Percentiles rank a stretch among this genome's conserved stretches.
phyloP scores from a whole-genome alignment of 2,329 filamentous ascomycete species.

The Ophiognomonia clavigignenti-juglandacearum region DNA sequence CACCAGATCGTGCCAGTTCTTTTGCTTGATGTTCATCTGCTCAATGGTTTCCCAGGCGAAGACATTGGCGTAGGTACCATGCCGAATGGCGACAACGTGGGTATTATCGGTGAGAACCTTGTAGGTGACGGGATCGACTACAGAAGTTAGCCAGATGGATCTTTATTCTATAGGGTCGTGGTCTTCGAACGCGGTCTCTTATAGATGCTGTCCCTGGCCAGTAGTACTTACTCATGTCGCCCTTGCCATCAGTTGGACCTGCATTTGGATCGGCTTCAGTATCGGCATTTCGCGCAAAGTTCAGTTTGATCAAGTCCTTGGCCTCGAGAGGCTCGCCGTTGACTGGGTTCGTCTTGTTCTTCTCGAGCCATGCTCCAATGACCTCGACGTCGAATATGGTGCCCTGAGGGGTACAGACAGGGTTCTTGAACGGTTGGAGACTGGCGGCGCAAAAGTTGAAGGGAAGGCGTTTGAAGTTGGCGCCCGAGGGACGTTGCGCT shows the following conservation, averaged over 20 bases:
- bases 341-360: constrained; percentile 88
- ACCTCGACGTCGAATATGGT: constrained; percentile 95
- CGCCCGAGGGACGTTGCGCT: constrained; percentile 47
- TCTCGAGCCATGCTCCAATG: constrained; percentile 90
- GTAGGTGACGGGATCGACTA: constrained; percentile 86
- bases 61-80: constrained; percentile 82
- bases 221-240: constrained; percentile 57
- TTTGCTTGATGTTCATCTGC: constrained; percentile 91
- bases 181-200: background rate
- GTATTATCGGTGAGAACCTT: constrained; percentile 98
- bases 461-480: constrained; percentile 79
- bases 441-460: constrained; percentile 98
- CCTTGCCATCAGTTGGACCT: constrained; percentile 48
- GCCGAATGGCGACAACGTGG: constrained; percentile 82
- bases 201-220: background rate
- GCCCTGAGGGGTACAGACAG: constrained; percentile 83
- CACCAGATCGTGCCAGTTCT: constrained; percentile 90
- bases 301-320: constrained; percentile 82
- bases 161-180: background rate
- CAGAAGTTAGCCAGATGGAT: background rate
- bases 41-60: constrained; percentile 96
- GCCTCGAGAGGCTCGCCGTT: constrained; percentile 73
- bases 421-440: constrained; percentile 90
- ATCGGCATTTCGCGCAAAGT: constrained; percentile 88
- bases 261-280: constrained; percentile 41